Evolutionary conservation across 164 flowering plant genomes (phyloP).

Genomic region (Tetrastigma voinierianum): DNA sequence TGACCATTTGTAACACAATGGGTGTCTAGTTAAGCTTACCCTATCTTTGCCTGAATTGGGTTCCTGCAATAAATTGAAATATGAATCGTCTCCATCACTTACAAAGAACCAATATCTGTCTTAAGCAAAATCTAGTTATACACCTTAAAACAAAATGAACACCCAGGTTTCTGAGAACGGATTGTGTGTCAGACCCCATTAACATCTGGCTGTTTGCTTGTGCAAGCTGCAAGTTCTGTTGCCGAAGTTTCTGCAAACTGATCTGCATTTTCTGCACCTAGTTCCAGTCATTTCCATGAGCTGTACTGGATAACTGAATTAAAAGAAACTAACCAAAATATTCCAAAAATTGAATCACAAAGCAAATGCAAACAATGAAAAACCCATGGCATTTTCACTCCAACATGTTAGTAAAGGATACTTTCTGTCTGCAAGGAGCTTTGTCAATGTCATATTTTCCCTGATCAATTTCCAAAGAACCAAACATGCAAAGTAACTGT

Average conservation of each 20-base stretch:
- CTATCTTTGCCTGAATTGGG: constrained; percentile 59
- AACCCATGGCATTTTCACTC: too few species aligned
- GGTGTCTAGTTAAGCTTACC: constrained; percentile 30
- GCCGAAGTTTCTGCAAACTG: constrained; percentile 32
- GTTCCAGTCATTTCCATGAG: constrained; percentile 35
- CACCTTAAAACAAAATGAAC: not conserved
- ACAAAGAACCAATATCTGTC: constrained; percentile 3
- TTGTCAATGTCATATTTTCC: constrained; percentile 56
- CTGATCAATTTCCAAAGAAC: constrained; percentile 23
- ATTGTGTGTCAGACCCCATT: constrained; percentile 27
- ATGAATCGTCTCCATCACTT: not conserved
- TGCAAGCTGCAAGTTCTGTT: constrained; percentile 50
- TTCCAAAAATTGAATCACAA: not conserved
- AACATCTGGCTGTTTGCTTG: constrained; percentile 38
- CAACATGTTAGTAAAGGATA: too few species aligned
- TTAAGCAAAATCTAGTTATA: not conserved
- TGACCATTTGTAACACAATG: too few species aligned
- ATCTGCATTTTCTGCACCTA: constrained; percentile 34
- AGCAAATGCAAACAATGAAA: not conserved
- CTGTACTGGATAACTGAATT: too few species aligned
- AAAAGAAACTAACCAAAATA: constrained; percentile 7
- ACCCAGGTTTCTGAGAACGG: not conserved
- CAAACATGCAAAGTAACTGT: not conserved
- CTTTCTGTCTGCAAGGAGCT: constrained; percentile 64
- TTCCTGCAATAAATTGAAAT: constrained; percentile 47